Base-by-base conservation (phyloP, 2,329 filamentous ascomycete genomes). In the Myriosclerotinia curreyana region DNA sequence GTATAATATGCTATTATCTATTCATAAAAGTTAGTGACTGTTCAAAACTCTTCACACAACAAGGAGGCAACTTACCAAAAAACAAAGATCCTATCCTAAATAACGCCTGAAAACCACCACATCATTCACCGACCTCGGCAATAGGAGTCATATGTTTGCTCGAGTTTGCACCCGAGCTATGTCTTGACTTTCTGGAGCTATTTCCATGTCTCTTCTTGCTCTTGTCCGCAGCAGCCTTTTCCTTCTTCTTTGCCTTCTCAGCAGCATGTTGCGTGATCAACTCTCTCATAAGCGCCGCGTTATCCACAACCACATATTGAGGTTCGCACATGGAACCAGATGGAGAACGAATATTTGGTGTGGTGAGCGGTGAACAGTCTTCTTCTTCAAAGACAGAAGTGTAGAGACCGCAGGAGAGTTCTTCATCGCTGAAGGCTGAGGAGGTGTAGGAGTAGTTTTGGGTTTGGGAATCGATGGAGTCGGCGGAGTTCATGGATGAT, bases 141-240 rank as follows among this genome's bases (percentile, higher is more conserved):
- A 86, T 86, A 66, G 83, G 79, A 60, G 82, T 78, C 78, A 87
- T 84, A 74, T 81, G 83, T 78, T 83, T 85, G 74, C 77, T 77
- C 40, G 73, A 72, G 67, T 75, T 72, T 56, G 69, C 69, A 20
- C 55, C 55, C 14, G 60, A 54, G 40, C 68, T 69, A 53, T 71
- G 68, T 61, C 70, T 68, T 50, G 72, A 72, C 61, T 73, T 74
- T 64, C 66, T 69, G 1, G 74, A 74, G 67, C 74, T 76, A 68
- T 73, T 70, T 22, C 66, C 68, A 17, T 58, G 55, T 38, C 66
- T 68, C 52, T 52, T 64, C 36, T 66, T 66, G 31, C 42, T 54
- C 44, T 69, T 58, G 2, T 58, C 55, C 5, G 42, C 55, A 0
- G 55, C 50, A 0, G 50, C 55, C 42, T 48, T 66, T 36, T 70